These are phyloP conservation scores for Xylaria venustula DNA, from an alignment of 495 filamentous ascomycete species.

Conservation along the genomic window DNA sequence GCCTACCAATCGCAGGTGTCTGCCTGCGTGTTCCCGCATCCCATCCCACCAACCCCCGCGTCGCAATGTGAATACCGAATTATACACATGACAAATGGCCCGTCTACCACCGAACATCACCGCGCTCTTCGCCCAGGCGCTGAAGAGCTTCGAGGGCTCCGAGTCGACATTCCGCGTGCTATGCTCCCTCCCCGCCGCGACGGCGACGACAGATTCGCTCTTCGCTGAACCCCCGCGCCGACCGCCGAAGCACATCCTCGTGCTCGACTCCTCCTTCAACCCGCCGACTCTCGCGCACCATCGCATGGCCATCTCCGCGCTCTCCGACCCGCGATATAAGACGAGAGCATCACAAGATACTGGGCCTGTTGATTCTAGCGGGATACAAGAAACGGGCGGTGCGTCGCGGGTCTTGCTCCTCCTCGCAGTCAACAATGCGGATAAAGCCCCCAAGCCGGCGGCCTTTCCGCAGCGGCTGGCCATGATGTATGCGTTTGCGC, in stretches of 20 bases:
- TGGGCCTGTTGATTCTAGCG: not conserved
- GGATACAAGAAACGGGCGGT: not conserved
- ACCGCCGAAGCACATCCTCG: slow-evolving; percentile 54
- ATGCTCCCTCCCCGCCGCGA: slow-evolving; percentile 42
- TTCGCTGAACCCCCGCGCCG: slow-evolving; percentile 20
- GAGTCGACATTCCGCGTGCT: slow-evolving; percentile 58
- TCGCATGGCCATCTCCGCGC: slow-evolving; percentile 67
- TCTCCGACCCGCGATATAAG: slow-evolving; percentile 41
- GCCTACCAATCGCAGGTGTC: not conserved
- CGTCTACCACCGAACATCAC: slow-evolving; percentile 25
- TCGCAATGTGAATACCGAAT: slow-evolving; percentile 6
- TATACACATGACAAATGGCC: slow-evolving; percentile 25
- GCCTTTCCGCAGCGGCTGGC: slow-evolving; percentile 75
- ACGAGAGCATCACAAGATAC: slow-evolving; percentile 37
- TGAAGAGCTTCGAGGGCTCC: slow-evolving; percentile 59
- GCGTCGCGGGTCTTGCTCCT: slow-evolving; percentile 68
- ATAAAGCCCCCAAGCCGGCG: slow-evolving; percentile 84
- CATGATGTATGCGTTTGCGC: slow-evolving; percentile 84
- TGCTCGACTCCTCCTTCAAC: slow-evolving; percentile 96
- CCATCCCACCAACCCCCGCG: not conserved
- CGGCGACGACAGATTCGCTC: slow-evolving; percentile 19
- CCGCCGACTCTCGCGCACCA: slow-evolving; percentile 85
- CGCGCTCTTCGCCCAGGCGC: slow-evolving; percentile 46
- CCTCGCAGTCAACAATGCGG: slow-evolving; percentile 87
- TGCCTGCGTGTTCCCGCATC: not conserved